These are phyloP conservation scores for Acmispon strigosus DNA, from an alignment of 306 rosid species.

Conservation along the genomic window DNA sequence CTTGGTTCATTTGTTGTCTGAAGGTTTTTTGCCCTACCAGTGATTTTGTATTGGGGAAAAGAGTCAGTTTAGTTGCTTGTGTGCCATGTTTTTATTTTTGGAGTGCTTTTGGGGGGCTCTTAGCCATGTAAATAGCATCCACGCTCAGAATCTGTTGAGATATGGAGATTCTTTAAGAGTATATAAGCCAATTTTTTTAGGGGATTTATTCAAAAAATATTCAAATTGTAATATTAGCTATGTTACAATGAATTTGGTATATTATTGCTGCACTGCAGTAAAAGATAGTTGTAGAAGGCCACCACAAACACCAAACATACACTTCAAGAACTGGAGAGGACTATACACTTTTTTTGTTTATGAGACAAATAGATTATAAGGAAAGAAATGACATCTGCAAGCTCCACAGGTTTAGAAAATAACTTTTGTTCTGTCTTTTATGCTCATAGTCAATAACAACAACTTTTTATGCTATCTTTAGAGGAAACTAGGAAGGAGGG, in stretches of 20 bases:
- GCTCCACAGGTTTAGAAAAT: no score
- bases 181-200: background rate
- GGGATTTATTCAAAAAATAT: background rate
- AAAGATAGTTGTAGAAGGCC: no score
- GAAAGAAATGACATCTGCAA: background rate
- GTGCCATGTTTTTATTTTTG: background rate
- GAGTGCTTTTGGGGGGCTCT: background rate
- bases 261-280: no score
- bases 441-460: no score
- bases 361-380: background rate
- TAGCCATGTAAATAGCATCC: background rate
- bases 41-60: background rate
- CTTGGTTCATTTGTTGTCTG: background rate
- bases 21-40: background rate
- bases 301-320: no score
- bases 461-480: background rate
- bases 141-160: background rate
- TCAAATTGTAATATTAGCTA: background rate
- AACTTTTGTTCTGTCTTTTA: no score
- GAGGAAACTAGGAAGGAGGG: background rate
- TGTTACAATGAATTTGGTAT: background rate
- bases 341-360: no score
- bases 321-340: no score
- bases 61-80: background rate
- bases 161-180: background rate